A percentile compares a stretch with the other conserved stretches of the same genome.
Conservation (phyloP, 305 asterid species). For the Fraxinus platypoda region DNA sequence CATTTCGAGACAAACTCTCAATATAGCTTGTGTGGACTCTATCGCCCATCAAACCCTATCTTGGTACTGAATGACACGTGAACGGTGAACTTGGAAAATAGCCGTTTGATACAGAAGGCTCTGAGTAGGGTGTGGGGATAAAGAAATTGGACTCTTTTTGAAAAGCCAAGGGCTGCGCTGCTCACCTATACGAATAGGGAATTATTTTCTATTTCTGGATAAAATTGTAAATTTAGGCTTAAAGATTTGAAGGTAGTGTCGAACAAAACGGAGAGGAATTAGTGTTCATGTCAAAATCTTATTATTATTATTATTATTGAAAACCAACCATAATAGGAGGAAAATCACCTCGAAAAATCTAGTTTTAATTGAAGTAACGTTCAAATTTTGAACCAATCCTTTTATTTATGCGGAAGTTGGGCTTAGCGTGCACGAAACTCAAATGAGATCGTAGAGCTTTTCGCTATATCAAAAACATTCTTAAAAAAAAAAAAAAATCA, state of each 20-base stretch:
- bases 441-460: no score
- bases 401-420: background rate
- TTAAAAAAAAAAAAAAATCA: no score
- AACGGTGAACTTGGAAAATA: conserved; percentile 1
- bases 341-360: no score
- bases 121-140: background rate
- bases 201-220: background rate
- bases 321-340: background rate
- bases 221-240: background rate
- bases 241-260: background rate
- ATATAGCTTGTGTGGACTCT: background rate
- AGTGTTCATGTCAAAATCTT: background rate
- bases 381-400: background rate
- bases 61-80: background rate
- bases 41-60: background rate
- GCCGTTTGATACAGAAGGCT: background rate
- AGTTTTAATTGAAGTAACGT: background rate
- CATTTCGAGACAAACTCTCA: background rate
- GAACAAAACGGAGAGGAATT: background rate
- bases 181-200: background rate
- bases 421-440: background rate
- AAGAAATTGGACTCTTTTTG: background rate
- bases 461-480: no score
- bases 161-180: background rate
- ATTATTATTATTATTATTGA: no score